Evolutionary conservation across 2,329 filamentous ascomycete genomes (phyloP).

Genomic region (Sporothrix phasma): DNA sequence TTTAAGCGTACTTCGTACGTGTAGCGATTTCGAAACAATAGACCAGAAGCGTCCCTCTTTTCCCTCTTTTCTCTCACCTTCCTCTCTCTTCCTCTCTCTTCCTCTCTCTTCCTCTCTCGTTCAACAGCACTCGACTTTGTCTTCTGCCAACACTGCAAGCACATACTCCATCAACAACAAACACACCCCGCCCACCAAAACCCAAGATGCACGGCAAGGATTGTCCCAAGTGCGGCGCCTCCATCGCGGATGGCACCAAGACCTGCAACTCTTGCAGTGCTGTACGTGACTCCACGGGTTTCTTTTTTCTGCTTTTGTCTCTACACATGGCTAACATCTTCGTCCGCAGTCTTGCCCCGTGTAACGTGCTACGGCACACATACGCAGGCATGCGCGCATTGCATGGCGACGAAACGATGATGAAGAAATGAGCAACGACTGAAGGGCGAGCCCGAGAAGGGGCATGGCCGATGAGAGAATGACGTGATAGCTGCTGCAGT

Average conservation of each 20-base stretch:
- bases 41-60: slow-evolving; percentile 5
- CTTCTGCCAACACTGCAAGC: not conserved
- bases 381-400: not conserved
- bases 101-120: not conserved
- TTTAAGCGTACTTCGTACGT: not conserved
- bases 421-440: not conserved
- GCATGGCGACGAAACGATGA: not conserved
- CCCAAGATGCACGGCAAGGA: slow-evolving; percentile 33
- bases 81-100: not conserved
- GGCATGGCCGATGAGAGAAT: not conserved
- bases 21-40: not conserved
- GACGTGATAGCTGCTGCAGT: not conserved
- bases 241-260: slow-evolving; percentile 38
- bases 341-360: slow-evolving; percentile 13
- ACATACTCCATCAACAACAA: not conserved
- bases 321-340: no score
- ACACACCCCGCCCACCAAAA: slow-evolving; percentile 11
- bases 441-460: not conserved
- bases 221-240: slow-evolving; percentile 49
- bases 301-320: not conserved
- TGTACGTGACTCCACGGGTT: slow-evolving; percentile 30
- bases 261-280: slow-evolving; percentile 47
- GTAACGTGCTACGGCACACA: not conserved
- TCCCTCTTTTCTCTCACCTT: not conserved
- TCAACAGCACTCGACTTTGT: not conserved